Evolutionary conservation across 192 early-diverging fungal species (phyloP).

Genomic region (Coemansia sp.): DNA sequence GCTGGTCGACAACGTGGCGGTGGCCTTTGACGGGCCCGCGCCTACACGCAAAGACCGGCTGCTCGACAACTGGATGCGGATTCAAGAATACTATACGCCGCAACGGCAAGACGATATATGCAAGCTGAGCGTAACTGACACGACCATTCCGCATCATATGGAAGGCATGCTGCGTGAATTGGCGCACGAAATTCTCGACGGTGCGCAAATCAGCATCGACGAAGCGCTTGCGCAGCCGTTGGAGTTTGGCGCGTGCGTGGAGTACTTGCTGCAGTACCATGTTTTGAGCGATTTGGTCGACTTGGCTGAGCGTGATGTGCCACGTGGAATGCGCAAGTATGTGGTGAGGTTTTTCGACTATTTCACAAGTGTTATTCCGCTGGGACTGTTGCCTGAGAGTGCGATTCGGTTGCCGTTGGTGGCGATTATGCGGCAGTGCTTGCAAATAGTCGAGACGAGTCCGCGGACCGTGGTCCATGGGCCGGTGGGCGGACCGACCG

Average conservation of each 20-base stretch:
- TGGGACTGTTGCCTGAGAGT: slow-evolving; percentile 46
- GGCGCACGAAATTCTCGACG: slow-evolving; percentile 24
- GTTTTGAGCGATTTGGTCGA: slow-evolving; percentile 46
- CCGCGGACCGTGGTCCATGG: slow-evolving; percentile 21
- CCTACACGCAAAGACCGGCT: slow-evolving; percentile 36
- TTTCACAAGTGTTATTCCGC: slow-evolving; percentile 32
- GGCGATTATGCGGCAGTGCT: slow-evolving; percentile 42
- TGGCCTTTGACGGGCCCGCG: slow-evolving; percentile 30
- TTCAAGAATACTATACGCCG: slow-evolving; percentile 42
- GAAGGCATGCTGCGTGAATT: slow-evolving; percentile 34
- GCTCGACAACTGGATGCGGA: slow-evolving; percentile 44
- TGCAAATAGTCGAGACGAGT: slow-evolving; percentile 30
- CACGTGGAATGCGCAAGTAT: slow-evolving; percentile 41
- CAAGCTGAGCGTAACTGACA: slow-evolving; percentile 19
- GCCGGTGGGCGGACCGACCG: not conserved
- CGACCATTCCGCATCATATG: slow-evolving; percentile 47
- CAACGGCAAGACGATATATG: slow-evolving; percentile 26
- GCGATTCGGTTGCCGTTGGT: slow-evolving; percentile 49
- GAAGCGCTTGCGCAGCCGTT: slow-evolving; percentile 22
- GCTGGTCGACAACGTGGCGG: slow-evolving; percentile 39
- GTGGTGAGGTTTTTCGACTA: slow-evolving; percentile 45
- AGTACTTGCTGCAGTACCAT: slow-evolving; percentile 50
- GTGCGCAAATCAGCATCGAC: not conserved
- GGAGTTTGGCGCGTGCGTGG: slow-evolving; percentile 47
- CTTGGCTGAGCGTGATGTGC: slow-evolving; percentile 40